A percentile compares a stretch with the other conserved stretches of the same genome.
These are phyloP conservation scores for Pleurotus citrinopileatus DNA, from an alignment of 768 basidiomycete genomes.

Conservation along the genomic window DNA sequence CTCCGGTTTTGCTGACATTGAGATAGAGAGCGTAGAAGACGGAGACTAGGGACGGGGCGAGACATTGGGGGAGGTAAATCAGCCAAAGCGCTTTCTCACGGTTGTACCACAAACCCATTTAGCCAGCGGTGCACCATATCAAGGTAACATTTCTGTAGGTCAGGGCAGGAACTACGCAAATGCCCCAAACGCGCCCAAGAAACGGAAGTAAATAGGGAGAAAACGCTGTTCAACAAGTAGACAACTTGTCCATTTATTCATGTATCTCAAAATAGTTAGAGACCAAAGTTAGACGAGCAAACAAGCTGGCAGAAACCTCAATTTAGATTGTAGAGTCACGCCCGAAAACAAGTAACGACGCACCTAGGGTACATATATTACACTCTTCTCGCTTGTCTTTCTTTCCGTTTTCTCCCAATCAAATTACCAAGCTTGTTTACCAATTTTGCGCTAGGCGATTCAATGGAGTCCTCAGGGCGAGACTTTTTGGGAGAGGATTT, in stretches of 20 bases:
- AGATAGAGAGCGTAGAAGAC: not conserved
- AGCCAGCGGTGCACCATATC: not conserved
- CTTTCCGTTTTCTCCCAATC: slow-evolving; percentile 80
- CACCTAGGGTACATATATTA: not conserved
- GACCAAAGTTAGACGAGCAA: too few relatives aligned
- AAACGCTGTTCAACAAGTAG: too few relatives aligned
- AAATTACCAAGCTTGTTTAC: slow-evolving; percentile 58
- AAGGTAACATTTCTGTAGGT: too few relatives aligned
- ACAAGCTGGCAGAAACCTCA: too few relatives aligned
- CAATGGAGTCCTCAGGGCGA: not conserved
- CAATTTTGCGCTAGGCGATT: slow-evolving; percentile 14
- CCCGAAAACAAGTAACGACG: not conserved
- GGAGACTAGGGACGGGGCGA: not conserved
- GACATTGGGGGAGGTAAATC: not conserved
- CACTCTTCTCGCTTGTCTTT: slow-evolving; percentile 45
- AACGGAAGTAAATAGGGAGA: too few relatives aligned
- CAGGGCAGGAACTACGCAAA: too few relatives aligned
- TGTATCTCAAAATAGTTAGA: too few relatives aligned
- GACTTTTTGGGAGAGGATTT: slow-evolving; percentile 18
- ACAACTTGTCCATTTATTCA: too few relatives aligned
- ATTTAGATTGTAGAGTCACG: too few relatives aligned
- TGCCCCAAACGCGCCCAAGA: too few relatives aligned
- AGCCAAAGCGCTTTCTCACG: not conserved
- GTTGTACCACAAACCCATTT: too few relatives aligned
- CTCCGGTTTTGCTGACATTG: not conserved